Evolutionary conservation across 129 eudicot genomes (phyloP), one percentile per base, ranked within the genome.

Genomic region (Dittrichia graveolens): DNA sequence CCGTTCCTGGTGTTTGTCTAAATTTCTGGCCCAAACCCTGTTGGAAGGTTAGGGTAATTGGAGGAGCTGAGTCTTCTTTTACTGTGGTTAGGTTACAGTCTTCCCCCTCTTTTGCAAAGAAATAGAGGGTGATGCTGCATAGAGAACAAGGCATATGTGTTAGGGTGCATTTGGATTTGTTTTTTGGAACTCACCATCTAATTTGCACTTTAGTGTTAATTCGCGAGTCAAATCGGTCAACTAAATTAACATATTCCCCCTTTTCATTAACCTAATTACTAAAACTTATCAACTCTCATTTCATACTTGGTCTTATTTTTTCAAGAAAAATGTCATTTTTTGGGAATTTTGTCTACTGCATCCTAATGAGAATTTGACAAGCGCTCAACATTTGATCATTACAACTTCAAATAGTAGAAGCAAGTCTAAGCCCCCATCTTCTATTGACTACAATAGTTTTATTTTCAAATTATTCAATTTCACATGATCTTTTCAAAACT

Each of bases 81-180:
- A 40, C 67, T 49, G 97, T 76, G 8, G 86, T 88, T 46, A 91
- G 68, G 53, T 80, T 60, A 74, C 97, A 91, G 44, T 81, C 91
- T 35, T 95, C 96, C 15, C 94, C 97, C 73, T 95, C 99, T 75
- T 90, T 91, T 16, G 96, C 99, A 80, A 95, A 95, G 87, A 90
- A 88, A 45, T 86, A 83, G 47, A 95, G 79, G 52, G 96, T 88
- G 55, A 95, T 79, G 80, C 96, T 95, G 85, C 70, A 78, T 8
- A 46, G 62, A 42, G 40, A 59, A 45, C 34, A 58, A 14, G 5
- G 46, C 16, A 44, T 31, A 31, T 44, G 11, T 5, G 0, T 61
- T 71, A 71, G 10, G 7, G 35, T 7, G 56, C 16, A 16, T 56
- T 37, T 13, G 35, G 4, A 52, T 38, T 44, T 48, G 73, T 18